These are phyloP conservation scores for Aspergillus pseudonomiae DNA, from an alignment of 2,329 filamentous ascomycete species.

Conservation along the genomic window DNA sequence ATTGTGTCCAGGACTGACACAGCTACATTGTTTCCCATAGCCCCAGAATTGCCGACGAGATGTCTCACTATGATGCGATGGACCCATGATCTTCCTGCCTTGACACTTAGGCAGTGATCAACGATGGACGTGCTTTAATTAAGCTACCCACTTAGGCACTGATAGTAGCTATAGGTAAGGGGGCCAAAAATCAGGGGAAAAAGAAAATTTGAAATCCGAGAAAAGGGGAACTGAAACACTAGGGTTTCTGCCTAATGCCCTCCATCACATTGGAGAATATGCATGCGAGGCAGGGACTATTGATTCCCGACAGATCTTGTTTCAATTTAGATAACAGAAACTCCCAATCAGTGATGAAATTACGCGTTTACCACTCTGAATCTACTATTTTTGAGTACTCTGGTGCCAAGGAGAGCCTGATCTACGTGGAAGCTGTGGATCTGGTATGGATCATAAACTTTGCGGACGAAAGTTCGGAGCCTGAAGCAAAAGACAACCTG, in stretches of 20 bases:
- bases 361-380: background rate
- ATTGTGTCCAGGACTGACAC: no score
- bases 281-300: background rate
- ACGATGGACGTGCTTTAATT: constrained; percentile 1
- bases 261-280: background rate
- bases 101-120: background rate
- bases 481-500: background rate
- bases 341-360: background rate
- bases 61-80: background rate
- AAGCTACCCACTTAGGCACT: background rate
- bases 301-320: background rate
- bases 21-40: no score
- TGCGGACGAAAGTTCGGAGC: background rate
- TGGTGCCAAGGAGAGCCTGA: background rate
- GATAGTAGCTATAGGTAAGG: background rate
- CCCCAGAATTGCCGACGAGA: background rate
- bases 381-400: background rate
- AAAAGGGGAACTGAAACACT: constrained; percentile 1
- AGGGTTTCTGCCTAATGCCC: background rate
- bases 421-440: background rate
- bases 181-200: background rate
- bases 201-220: background rate
- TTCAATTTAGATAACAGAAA: constrained; percentile 1
- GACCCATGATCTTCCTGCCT: background rate
- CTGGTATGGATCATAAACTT: constrained; percentile 1